Percentiles rank a stretch among this genome's conserved stretches.
These are phyloP conservation scores for Ambrosia trifida DNA, from an alignment of 129 eudicot genomes.

Conservation along the genomic window DNA sequence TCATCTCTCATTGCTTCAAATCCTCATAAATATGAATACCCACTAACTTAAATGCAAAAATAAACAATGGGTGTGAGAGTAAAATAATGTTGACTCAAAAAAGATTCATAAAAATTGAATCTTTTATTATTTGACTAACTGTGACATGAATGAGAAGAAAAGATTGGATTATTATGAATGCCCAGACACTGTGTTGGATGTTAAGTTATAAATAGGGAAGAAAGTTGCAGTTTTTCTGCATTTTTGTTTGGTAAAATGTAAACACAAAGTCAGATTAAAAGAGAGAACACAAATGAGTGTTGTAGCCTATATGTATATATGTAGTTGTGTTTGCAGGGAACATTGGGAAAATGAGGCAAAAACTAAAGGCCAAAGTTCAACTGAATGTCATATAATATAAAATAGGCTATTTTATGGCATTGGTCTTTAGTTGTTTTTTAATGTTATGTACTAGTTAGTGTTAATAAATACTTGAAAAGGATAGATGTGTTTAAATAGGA, in stretches of 20 bases:
- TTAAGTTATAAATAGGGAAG: conserved; percentile 38
- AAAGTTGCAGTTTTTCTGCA: conserved; percentile 46
- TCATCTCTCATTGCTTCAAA: conserved; percentile 75
- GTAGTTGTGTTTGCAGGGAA: conserved; percentile 32
- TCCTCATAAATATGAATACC: conserved; percentile 42
- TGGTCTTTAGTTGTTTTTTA: background rate
- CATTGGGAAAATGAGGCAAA: conserved; percentile 35
- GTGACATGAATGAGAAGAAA: conserved; percentile 28
- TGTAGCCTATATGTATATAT: conserved; percentile 27
- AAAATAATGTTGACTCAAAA: background rate
- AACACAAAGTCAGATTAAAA: conserved; percentile 39
- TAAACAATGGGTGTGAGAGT: conserved; percentile 7
- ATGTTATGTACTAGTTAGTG: too few relatives aligned
- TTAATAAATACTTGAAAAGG: background rate
- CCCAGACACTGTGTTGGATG: conserved; percentile 28
- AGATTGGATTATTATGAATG: conserved; percentile 19
- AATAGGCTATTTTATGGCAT: background rate
- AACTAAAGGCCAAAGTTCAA: conserved; percentile 15
- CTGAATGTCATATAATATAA: conserved; percentile 20
- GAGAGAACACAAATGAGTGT: conserved; percentile 35
- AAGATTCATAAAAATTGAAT: conserved; percentile 25
- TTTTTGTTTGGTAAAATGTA: conserved; percentile 36
- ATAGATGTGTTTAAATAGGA: background rate
- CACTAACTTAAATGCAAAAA: conserved; percentile 22
- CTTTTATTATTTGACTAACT: conserved; percentile 18